Percentiles rank a stretch among this genome's conserved stretches.
These are phyloP conservation scores for Gleditsia sinensis DNA, from an alignment of 306 rosid genomes.

Conservation along the genomic window DNA sequence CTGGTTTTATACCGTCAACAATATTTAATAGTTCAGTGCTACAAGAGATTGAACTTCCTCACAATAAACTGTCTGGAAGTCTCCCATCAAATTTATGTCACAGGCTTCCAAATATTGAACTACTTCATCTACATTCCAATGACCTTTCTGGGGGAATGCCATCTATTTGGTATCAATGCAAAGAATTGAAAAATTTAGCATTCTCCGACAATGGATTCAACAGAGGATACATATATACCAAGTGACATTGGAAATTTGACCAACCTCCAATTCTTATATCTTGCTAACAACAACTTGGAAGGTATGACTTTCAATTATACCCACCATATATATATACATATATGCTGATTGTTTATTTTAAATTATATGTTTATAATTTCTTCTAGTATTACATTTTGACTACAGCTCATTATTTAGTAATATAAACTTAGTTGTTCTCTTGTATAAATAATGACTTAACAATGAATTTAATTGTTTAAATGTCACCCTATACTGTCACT, in stretches of 20 bases:
- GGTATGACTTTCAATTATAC: slow-evolving; percentile 5
- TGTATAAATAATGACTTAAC: too few relatives aligned
- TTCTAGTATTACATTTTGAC: too few relatives aligned
- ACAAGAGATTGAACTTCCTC: slow-evolving; percentile 3
- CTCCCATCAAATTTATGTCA: slow-evolving; percentile 27
- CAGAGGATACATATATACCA: slow-evolving; percentile 21
- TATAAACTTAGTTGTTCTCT: too few relatives aligned
- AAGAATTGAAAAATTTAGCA: neutral
- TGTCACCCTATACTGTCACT: too few relatives aligned
- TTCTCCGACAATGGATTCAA: slow-evolving; percentile 2
- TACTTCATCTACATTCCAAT: neutral
- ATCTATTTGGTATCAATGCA: slow-evolving; percentile 22
- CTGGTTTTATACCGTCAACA: slow-evolving; percentile 26
- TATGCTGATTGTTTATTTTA: neutral
- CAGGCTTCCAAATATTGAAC: slow-evolving; percentile 18
- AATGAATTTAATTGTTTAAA: too few relatives aligned
- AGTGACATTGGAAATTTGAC: slow-evolving; percentile 29
- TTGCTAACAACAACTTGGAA: slow-evolving; percentile 22
- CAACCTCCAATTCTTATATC: slow-evolving; percentile 7
- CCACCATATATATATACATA: neutral
- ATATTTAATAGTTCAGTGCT: slow-evolving; percentile 19
- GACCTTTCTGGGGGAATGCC: slow-evolving; percentile 6
- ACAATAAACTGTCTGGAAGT: neutral
- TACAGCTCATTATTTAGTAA: too few relatives aligned
- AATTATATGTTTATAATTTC: too few relatives aligned